Conservation (phyloP, 371 early-diverging fungal genomes). For the Mortierella sp. region DNA sequence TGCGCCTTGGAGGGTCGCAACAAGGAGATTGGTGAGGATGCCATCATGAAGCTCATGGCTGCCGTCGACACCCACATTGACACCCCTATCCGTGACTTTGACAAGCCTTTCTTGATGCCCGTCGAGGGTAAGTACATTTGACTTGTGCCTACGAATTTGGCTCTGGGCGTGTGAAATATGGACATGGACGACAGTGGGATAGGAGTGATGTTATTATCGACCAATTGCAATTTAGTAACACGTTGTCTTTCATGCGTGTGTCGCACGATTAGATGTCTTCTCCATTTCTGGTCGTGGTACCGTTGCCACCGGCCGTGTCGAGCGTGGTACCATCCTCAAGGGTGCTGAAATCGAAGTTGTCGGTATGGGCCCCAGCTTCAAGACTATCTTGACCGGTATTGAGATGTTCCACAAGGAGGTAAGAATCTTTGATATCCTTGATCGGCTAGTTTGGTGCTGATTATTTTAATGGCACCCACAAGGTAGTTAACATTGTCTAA, state of each 20-base stretch:
- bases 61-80: conserved; percentile 96
- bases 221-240: background rate
- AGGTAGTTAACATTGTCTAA: background rate
- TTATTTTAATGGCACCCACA: background rate
- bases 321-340: conserved; percentile 95
- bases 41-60: conserved; percentile 92
- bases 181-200: background rate
- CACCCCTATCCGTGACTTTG: conserved; percentile 94
- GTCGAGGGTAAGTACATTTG: conserved; percentile 76
- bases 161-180: background rate
- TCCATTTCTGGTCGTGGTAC: conserved; percentile 99
- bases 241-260: background rate
- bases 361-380: conserved; percentile 90
- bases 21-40: conserved; percentile 92
- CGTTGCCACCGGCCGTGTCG: conserved; percentile 98
- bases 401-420: conserved; percentile 99
- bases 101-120: conserved; percentile 99
- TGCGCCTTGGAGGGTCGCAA: conserved; percentile 95
- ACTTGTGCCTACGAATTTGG: background rate
- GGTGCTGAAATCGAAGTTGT: conserved; percentile 97
- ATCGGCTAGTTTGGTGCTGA: background rate
- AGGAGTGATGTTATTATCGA: background rate
- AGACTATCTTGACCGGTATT: conserved; percentile 96
- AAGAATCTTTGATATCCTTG: background rate
- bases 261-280: conserved; percentile 83